A percentile compares a stretch with the other conserved stretches of the same genome.
Evolutionary conservation across 208 protist species (phyloP).

Genomic region (Leishmania gerbilli): DNA sequence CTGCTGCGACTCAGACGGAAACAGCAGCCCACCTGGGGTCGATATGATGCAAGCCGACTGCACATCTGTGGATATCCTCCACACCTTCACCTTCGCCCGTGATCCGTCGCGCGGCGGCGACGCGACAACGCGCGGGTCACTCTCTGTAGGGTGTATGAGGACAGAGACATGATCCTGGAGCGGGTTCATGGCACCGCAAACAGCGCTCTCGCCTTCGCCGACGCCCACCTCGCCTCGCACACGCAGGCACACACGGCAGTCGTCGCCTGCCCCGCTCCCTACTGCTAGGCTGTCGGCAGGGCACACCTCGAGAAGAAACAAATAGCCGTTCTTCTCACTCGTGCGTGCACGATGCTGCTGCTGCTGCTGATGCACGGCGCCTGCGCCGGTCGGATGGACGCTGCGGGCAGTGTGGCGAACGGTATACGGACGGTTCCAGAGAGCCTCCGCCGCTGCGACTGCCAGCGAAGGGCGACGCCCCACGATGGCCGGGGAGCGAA

Average conservation of each 20-base stretch:
- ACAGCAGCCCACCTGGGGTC: neutral
- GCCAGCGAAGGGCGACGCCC: neutral
- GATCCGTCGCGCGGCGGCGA: neutral
- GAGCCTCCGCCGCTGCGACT: neutral
- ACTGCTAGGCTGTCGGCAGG: slow-evolving; percentile 1
- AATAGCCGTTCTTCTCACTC: slow-evolving; percentile 8
- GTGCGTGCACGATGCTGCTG: neutral
- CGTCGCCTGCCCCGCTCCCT: neutral
- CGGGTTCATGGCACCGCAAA: slow-evolving; percentile 21
- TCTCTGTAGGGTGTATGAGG: slow-evolving; percentile 19
- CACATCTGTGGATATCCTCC: slow-evolving; percentile 8
- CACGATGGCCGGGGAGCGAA: neutral
- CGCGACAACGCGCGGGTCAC: neutral
- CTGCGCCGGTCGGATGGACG: neutral
- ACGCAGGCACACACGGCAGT: slow-evolving; percentile 17
- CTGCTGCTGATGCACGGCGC: neutral
- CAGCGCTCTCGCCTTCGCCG: slow-evolving; percentile 26
- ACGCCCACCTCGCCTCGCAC: slow-evolving; percentile 18
- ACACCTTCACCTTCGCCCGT: slow-evolving; percentile 30
- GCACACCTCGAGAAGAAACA: slow-evolving; percentile 28
- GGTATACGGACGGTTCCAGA: neutral
- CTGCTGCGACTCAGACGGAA: neutral
- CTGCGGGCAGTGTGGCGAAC: neutral
- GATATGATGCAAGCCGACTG: neutral
- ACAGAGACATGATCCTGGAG: slow-evolving; percentile 13